Percentiles rank a stretch among this genome's conserved stretches.
Evolutionary conservation across 345 rosid genomes (phyloP).

Genomic region (Rhizophora apiculata): DNA sequence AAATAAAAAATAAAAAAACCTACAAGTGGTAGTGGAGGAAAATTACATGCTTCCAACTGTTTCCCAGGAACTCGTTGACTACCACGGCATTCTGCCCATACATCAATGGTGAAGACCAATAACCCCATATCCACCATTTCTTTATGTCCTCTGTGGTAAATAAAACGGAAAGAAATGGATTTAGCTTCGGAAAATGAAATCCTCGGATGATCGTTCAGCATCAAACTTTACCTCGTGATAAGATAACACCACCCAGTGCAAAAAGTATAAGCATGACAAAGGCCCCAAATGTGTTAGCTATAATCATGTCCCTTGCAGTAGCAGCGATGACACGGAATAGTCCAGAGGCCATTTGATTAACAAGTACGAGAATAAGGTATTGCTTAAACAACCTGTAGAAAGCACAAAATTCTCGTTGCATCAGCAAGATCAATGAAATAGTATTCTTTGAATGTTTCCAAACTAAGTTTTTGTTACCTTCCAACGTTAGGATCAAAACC

Average conservation of each 20-base stretch:
- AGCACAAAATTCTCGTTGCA: neutral
- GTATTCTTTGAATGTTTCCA: neutral
- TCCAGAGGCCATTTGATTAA: conserved; percentile 59
- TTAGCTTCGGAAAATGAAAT: neutral
- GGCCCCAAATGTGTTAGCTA: conserved; percentile 56
- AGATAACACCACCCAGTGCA: conserved; percentile 55
- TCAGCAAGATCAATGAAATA: neutral
- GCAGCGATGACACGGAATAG: conserved; percentile 53
- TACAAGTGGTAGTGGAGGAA: neutral
- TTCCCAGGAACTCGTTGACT: conserved; percentile 67
- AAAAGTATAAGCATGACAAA: conserved; percentile 46
- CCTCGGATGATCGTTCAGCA: neutral
- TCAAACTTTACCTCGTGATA: conserved; percentile 48
- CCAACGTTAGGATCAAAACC: conserved; percentile 68
- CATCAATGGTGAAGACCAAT: conserved; percentile 79
- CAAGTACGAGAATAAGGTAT: conserved; percentile 41
- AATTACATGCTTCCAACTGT: conserved; percentile 56
- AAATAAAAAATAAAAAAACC: neutral
- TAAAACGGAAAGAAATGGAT: neutral
- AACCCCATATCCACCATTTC: conserved; percentile 92
- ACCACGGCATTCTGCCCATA: conserved; percentile 67
- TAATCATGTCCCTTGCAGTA: conserved; percentile 48
- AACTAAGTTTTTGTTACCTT: conserved; percentile 40
- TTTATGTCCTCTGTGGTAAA: conserved; percentile 51
- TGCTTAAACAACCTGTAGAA: conserved; percentile 57